Percentiles rank a stretch among this genome's conserved stretches.
Conservation (phyloP, 306 rosid species). For the Hylodesmum podocarpum region DNA sequence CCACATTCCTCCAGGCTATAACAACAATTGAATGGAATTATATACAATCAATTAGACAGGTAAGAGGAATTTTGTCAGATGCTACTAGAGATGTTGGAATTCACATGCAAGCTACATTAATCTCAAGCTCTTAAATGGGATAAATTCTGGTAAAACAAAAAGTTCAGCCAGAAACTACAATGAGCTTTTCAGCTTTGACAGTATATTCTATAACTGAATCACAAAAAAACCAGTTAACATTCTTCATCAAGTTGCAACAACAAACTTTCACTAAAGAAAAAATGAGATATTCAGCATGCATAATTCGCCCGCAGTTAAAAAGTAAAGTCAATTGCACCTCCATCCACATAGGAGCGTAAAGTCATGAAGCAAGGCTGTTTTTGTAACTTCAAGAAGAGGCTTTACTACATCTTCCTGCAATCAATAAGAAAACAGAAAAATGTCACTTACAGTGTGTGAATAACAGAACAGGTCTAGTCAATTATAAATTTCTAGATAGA, state of each 20-base stretch:
- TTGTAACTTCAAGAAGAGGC: constrained; percentile 95
- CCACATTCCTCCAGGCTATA: constrained; percentile 96
- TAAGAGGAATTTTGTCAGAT: constrained; percentile 25
- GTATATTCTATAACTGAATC: constrained; percentile 2
- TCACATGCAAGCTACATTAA: constrained; percentile 11
- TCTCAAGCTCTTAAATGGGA: neutral
- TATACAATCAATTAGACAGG: constrained; percentile 17
- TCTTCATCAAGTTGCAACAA: constrained; percentile 9
- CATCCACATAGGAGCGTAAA: constrained; percentile 91
- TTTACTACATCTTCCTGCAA: constrained; percentile 90
- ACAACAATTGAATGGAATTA: constrained; percentile 23
- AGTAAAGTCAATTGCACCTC: constrained; percentile 59
- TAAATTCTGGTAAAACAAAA: constrained; percentile 4
- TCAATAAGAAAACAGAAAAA: constrained; percentile 25
- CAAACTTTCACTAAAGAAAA: neutral
- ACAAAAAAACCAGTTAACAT: neutral
- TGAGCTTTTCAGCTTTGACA: constrained; percentile 5
- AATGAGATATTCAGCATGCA: constrained; percentile 5
- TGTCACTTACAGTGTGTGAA: constrained; percentile 6
- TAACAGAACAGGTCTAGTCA: neutral
- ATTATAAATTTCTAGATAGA: neutral
- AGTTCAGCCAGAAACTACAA: neutral
- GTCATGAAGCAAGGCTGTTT: constrained; percentile 94
- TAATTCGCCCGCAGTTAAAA: constrained; percentile 24
- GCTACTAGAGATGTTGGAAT: constrained; percentile 14